Percentiles rank a stretch among this genome's conserved stretches.
Evolutionary conservation across 768 basidiomycete genomes (phyloP).

Genomic region (Nevesoporus exiguus): DNA sequence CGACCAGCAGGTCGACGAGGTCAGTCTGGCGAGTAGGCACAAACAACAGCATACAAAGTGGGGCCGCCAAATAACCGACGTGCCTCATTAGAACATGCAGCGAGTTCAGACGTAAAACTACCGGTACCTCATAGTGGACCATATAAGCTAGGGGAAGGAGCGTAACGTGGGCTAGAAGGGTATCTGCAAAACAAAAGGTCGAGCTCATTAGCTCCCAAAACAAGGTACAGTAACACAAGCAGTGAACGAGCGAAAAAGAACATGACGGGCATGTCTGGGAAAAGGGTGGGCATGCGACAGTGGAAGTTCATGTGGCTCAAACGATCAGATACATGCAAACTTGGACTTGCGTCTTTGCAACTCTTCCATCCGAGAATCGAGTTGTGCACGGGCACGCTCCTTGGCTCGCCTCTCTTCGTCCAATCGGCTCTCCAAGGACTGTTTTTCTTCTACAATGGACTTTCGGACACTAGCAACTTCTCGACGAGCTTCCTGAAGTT

Average conservation of each 20-base stretch:
- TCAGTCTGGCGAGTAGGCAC: too few species aligned
- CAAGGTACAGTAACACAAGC: slow-evolving; percentile 30
- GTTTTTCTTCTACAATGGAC: slow-evolving; percentile 86
- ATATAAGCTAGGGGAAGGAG: slow-evolving; percentile 32
- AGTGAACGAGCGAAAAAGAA: slow-evolving; percentile 15
- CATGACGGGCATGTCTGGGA: slow-evolving; percentile 5
- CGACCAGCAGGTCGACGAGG: not conserved
- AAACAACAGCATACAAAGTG: not conserved
- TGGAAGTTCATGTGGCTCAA: slow-evolving; percentile 2
- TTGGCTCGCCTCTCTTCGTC: slow-evolving; percentile 88
- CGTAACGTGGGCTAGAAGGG: slow-evolving; percentile 20
- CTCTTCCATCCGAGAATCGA: slow-evolving; percentile 87
- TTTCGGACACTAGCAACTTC: slow-evolving; percentile 75
- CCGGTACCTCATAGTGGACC: slow-evolving; percentile 31
- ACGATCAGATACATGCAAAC: slow-evolving; percentile 76
- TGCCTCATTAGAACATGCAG: slow-evolving; percentile 25
- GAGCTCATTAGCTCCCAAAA: slow-evolving; percentile 28
- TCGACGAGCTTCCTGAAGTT: slow-evolving; percentile 73
- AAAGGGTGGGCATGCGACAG: slow-evolving; percentile 3
- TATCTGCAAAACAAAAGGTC: slow-evolving; percentile 28
- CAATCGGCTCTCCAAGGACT: slow-evolving; percentile 74
- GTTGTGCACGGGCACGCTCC: slow-evolving; percentile 82
- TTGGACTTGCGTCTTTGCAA: slow-evolving; percentile 83
- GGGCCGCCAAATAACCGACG: not conserved
- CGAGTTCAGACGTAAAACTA: slow-evolving; percentile 21